These are phyloP conservation scores for Brassica juncea DNA, from an alignment of 345 rosid genomes.

Conservation along the genomic window DNA sequence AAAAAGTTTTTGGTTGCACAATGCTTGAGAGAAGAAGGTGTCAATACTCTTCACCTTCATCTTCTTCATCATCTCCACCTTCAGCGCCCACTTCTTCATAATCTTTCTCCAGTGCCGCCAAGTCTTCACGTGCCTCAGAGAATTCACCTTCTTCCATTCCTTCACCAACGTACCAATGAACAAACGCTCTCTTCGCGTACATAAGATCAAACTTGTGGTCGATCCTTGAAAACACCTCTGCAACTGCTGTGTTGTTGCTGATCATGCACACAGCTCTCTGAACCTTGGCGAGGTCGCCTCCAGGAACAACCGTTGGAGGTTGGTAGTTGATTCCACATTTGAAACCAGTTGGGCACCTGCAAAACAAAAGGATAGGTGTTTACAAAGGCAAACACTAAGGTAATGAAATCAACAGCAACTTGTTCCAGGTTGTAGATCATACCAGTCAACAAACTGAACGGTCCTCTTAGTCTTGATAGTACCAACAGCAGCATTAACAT, in stretches of 20 bases:
- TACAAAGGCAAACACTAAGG: background rate
- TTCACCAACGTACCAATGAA: conserved; percentile 74
- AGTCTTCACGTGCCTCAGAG: conserved; percentile 71
- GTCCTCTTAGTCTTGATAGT: conserved; percentile 63
- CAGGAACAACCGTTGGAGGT: conserved; percentile 66
- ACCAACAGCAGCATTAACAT: conserved; percentile 69
- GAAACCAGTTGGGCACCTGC: conserved; percentile 72
- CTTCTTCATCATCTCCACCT: conserved; percentile 63
- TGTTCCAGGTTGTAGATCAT: conserved; percentile 8
- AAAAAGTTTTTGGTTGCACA: background rate
- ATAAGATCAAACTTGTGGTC: conserved; percentile 71
- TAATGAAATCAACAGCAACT: background rate
- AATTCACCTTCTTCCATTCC: conserved; percentile 81
- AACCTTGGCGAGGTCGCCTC: conserved; percentile 68
- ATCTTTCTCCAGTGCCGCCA: conserved; percentile 48
- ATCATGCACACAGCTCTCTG: conserved; percentile 74
- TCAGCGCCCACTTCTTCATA: conserved; percentile 72
- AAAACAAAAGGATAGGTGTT: background rate
- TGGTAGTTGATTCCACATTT: conserved; percentile 71
- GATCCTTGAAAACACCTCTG: conserved; percentile 64
- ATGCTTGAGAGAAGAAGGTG: conserved; percentile 4
- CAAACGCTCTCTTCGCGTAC: conserved; percentile 69
- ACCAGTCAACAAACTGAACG: conserved; percentile 72
- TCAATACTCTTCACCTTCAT: conserved; percentile 59
- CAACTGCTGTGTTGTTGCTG: conserved; percentile 73